Conservation (phyloP, 192 early-diverging fungal genomes). For the Backusella mclennaniae region DNA sequence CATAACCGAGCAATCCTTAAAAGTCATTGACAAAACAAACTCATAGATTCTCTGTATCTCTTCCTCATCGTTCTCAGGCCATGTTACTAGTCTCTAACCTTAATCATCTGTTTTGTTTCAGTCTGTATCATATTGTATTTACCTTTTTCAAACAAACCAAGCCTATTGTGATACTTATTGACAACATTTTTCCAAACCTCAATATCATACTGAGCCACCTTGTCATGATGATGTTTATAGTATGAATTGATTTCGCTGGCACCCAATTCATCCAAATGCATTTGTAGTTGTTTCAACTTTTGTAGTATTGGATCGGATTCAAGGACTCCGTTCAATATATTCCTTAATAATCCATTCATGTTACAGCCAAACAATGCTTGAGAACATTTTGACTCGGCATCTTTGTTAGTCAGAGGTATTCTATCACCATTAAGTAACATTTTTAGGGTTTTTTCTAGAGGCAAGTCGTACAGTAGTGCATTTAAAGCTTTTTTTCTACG, state of each 20-base stretch:
- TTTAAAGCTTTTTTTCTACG: slow-evolving; percentile 41
- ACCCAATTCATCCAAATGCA: slow-evolving; percentile 46
- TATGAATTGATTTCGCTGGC: slow-evolving; percentile 42
- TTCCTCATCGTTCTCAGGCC: background rate
- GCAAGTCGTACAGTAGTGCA: slow-evolving; percentile 9
- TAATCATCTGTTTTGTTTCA: background rate
- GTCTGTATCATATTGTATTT: background rate
- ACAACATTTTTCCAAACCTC: slow-evolving; percentile 31
- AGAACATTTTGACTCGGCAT: background rate
- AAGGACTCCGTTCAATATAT: slow-evolving; percentile 36
- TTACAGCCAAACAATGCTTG: background rate
- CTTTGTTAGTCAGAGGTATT: background rate
- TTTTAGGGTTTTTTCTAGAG: slow-evolving; percentile 26
- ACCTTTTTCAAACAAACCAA: background rate
- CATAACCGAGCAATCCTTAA: slow-evolving; percentile 39
- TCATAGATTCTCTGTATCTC: slow-evolving; percentile 28
- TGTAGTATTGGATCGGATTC: slow-evolving; percentile 40
- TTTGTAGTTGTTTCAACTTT: slow-evolving; percentile 41
- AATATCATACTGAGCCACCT: slow-evolving; percentile 5
- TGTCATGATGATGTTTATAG: slow-evolving; percentile 1
- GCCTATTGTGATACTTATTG: background rate
- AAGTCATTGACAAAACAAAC: slow-evolving; percentile 35
- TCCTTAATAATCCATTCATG: slow-evolving; percentile 10
- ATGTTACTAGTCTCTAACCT: background rate
- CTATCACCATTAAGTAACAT: background rate